These are phyloP conservation scores for Lolium multiflorum DNA, from an alignment of 176 grass and related monocot genomes.

Conservation along the genomic window DNA sequence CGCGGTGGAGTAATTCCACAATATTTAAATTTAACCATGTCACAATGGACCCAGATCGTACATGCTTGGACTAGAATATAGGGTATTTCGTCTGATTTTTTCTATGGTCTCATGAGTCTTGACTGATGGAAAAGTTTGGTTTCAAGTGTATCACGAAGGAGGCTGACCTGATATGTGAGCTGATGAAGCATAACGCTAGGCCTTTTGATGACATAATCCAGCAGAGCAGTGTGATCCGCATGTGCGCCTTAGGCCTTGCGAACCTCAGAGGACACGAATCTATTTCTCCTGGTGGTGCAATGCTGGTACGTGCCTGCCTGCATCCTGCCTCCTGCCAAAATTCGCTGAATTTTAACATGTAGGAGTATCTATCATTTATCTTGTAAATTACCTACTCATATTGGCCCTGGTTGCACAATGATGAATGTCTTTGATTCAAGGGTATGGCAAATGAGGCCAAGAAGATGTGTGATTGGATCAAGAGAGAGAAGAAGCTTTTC, in stretches of 20 bases:
- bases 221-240: neutral
- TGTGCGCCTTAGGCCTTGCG: neutral
- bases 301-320: constrained; percentile 13
- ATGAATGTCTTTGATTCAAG: neutral
- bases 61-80: neutral
- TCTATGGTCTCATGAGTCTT: neutral
- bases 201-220: neutral
- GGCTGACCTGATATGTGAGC: neutral
- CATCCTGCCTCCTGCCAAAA: neutral
- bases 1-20: no score
- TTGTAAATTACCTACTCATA: neutral
- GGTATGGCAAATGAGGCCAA: neutral
- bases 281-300: neutral
- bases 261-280: neutral
- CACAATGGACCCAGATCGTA: neutral
- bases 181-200: neutral
- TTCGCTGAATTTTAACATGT: no score
- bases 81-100: neutral
- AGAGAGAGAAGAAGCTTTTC: neutral
- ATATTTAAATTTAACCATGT: no score
- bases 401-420: neutral
- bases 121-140: neutral
- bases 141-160: constrained; percentile 14
- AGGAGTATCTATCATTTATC: neutral
- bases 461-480: constrained; percentile 1